These are phyloP conservation scores for Erysimum cheiranthoides DNA, from an alignment of 345 rosid species.

Conservation along the genomic window DNA sequence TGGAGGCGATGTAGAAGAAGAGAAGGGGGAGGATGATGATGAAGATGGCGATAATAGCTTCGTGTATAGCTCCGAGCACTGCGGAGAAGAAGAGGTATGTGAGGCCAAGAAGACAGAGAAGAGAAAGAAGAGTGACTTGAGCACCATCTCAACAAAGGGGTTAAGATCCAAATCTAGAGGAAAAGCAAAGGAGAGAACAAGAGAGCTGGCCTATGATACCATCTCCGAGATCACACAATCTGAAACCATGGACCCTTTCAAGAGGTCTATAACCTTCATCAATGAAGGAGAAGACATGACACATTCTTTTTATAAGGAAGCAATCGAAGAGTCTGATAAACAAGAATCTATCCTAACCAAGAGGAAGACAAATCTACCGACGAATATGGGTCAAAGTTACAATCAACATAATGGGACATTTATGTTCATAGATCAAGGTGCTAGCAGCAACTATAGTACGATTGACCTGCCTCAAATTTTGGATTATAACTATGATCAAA, in stretches of 20 bases:
- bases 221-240: conserved; percentile 44
- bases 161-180: conserved; percentile 63
- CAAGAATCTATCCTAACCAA: conserved; percentile 45
- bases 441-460: conserved; percentile 42
- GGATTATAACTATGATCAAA: conserved; percentile 50
- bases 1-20: conserved; percentile 23
- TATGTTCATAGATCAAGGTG: conserved; percentile 46
- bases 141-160: conserved; percentile 41
- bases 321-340: conserved; percentile 23
- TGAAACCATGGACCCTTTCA: conserved; percentile 40
- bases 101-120: conserved; percentile 36
- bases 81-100: conserved; percentile 25
- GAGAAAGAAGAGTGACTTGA: conserved; percentile 40
- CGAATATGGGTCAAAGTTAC: conserved; percentile 30
- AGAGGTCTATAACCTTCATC: conserved; percentile 40
- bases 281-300: conserved; percentile 35
- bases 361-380: conserved; percentile 46
- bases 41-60: conserved; percentile 34
- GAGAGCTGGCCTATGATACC: conserved; percentile 48
- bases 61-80: conserved; percentile 33
- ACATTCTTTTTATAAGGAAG: conserved; percentile 36
- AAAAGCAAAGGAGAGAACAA: conserved; percentile 63
- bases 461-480: conserved; percentile 53
- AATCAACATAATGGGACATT: conserved; percentile 46
- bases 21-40: conserved; percentile 8